Conservation (phyloP, 495 filamentous ascomycete species). For the Diplogelasinospora grovesii region DNA sequence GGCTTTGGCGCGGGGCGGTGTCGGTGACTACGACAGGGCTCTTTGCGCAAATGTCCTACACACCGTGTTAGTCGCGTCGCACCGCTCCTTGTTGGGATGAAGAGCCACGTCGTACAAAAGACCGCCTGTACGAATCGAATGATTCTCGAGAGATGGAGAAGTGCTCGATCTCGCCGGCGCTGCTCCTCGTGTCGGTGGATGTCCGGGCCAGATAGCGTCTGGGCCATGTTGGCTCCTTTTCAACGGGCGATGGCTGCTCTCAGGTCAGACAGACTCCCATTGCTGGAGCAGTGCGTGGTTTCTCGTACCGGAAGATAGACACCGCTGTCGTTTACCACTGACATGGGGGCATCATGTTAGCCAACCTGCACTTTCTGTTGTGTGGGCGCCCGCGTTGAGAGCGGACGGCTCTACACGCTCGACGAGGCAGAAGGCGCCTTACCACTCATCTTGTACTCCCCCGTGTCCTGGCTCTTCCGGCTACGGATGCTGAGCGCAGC, state of each 20-base stretch:
- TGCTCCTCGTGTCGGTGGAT: slow-evolving; percentile 60
- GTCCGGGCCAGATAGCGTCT: slow-evolving; percentile 61
- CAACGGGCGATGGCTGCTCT: slow-evolving; percentile 75
- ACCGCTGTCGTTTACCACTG: slow-evolving; percentile 95
- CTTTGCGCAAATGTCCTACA: slow-evolving; percentile 84
- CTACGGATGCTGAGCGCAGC: slow-evolving; percentile 57
- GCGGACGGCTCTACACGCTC: slow-evolving; percentile 1
- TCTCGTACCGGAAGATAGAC: slow-evolving; percentile 83
- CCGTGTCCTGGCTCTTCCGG: slow-evolving; percentile 49
- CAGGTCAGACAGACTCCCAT: neutral
- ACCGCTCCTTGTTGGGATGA: neutral
- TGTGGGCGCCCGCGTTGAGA: slow-evolving; percentile 3
- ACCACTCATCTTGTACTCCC: slow-evolving; percentile 82
- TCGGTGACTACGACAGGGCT: slow-evolving; percentile 64
- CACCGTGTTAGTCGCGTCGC: neutral
- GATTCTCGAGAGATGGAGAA: slow-evolving; percentile 97
- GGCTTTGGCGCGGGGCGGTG: slow-evolving; percentile 60
- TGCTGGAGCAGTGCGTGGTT: neutral
- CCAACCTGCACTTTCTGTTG: slow-evolving; percentile 1
- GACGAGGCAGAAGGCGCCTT: too few relatives aligned
- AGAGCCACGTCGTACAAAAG: slow-evolving; percentile 68
- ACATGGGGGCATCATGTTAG: slow-evolving; percentile 14
- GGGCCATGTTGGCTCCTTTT: slow-evolving; percentile 81
- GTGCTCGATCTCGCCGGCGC: slow-evolving; percentile 75
- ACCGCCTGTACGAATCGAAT: slow-evolving; percentile 94